Conservation (phyloP, 192 early-diverging fungal species). For the Backusella psychrophila region DNA sequence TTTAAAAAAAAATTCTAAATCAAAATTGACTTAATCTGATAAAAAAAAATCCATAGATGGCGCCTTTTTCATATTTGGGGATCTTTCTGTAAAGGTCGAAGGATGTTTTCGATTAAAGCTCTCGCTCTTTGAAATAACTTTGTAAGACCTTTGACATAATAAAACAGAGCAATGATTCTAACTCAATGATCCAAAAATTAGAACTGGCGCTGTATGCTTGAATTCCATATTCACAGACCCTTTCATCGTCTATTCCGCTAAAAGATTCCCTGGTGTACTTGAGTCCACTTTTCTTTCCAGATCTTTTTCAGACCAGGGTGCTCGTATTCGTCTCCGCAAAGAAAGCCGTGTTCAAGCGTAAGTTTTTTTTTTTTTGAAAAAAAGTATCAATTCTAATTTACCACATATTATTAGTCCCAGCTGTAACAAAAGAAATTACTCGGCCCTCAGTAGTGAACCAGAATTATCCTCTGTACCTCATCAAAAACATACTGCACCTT, state of each 20-base stretch:
- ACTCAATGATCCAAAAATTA: not conserved
- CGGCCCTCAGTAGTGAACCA: not conserved
- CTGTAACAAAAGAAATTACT: slow-evolving; percentile 10
- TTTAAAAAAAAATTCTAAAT: not conserved
- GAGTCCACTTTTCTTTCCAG: slow-evolving; percentile 85
- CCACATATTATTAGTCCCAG: not conserved
- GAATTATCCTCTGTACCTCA: not conserved
- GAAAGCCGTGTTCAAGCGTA: slow-evolving; percentile 49
- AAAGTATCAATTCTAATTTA: not conserved
- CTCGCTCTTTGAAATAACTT: slow-evolving; percentile 80
- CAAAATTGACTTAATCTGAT: not conserved
- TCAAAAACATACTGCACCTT: not conserved
- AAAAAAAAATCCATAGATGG: slow-evolving; percentile 50
- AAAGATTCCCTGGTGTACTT: slow-evolving; percentile 87
- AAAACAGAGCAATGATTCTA: not conserved
- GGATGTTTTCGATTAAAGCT: slow-evolving; percentile 76
- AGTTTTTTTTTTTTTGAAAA: not conserved
- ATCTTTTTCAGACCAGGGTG: slow-evolving; percentile 89
- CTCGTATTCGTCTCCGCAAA: slow-evolving; percentile 87
- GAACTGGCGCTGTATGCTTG: slow-evolving; percentile 12
- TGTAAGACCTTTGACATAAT: slow-evolving; percentile 18
- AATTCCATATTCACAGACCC: slow-evolving; percentile 66
- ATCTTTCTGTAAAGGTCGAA: slow-evolving; percentile 81
- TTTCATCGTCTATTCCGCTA: slow-evolving; percentile 80
- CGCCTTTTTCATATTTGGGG: slow-evolving; percentile 93